A percentile compares a stretch with the other conserved stretches of the same genome.
These are phyloP conservation scores for Lentinula guzmanii DNA, from an alignment of 768 basidiomycete species.

Conservation along the genomic window DNA sequence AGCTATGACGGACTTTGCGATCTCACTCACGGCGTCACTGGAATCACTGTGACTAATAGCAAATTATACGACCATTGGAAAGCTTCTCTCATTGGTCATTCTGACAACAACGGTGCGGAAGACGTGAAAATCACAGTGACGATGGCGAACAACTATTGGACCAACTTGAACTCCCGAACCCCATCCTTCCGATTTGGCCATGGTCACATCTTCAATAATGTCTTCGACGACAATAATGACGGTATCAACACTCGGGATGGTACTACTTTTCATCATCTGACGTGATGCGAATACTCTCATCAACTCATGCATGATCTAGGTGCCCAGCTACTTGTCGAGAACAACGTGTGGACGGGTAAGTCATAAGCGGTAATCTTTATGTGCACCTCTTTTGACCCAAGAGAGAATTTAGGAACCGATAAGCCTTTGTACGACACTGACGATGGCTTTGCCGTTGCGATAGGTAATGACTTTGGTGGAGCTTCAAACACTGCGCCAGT, in stretches of 20 bases:
- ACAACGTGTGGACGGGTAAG: constrained; percentile 38
- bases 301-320: constrained; percentile 14
- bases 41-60: constrained; percentile 33
- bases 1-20: constrained; percentile 42
- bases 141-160: constrained; percentile 36
- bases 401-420: constrained; percentile 17
- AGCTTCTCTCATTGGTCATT: constrained; percentile 36
- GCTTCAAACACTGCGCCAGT: constrained; percentile 23
- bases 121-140: constrained; percentile 37
- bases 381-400: not conserved
- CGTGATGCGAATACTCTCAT: not conserved
- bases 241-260: constrained; percentile 39
- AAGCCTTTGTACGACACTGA: constrained; percentile 37
- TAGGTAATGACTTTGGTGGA: constrained; percentile 30
- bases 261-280: constrained; percentile 8
- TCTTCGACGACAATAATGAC: constrained; percentile 36
- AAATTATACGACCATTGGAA: constrained; percentile 39
- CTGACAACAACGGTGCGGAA: constrained; percentile 31
- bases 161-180: constrained; percentile 34
- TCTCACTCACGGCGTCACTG: constrained; percentile 37
- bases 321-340: constrained; percentile 41
- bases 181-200: constrained; percentile 41
- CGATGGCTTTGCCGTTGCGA: constrained; percentile 33
- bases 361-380: not conserved
- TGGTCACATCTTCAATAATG: constrained; percentile 41